Base-by-base conservation (phyloP, 2,329 filamentous ascomycete species). In the Nothopassalora personata region DNA sequence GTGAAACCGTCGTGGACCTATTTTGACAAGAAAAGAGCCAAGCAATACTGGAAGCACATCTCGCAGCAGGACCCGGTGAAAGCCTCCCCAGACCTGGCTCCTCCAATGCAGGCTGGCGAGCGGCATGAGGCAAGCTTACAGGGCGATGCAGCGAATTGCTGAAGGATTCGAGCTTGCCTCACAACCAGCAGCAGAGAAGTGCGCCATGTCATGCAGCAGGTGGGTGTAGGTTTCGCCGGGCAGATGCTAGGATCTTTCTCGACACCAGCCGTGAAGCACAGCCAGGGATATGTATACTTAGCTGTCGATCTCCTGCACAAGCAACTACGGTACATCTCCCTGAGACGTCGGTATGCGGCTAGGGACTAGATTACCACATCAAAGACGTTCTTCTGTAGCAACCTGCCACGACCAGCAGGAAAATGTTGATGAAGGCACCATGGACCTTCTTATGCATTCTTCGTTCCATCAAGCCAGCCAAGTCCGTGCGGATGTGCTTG, bases 1-100 rank as follows among this genome's bases (percentile, higher is more conserved):
- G 65, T 70, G 69, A 70, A 69, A 71, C 56, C 47, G 60, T 57
- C 63, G 65, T 66, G 59, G 62, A 65, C 62, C 64, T 66, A 67
- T 68, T 62, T 62, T 64, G 60, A 63, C 60, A 64, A 56, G 57
- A 60, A 53, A 52, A 55, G 55, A 60, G 63, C 64, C 62, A 69
- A 62, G 11, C 1, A 43, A 61, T 68, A 64, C 66, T 66, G 66
- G 62, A 63, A 59, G 58, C 47, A 62, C 64, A 60, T 63, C 57
- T 59, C 46, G 54, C 57, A 59, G 59, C 52, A 58, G 53, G 60
- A 59, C 61, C 54, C 49, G 58, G 56, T 39, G 53, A 53, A 58
- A 61, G 56, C 53, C 53, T 50, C 51, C 56, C 49, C 58, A 43
- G 54, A 51, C 58, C 57, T 63, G 61, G 60, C 60, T 59, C 55